These are phyloP conservation scores for Ogataea wickerhamii DNA, from an alignment of 805 yeast genomes.

Conservation along the genomic window DNA sequence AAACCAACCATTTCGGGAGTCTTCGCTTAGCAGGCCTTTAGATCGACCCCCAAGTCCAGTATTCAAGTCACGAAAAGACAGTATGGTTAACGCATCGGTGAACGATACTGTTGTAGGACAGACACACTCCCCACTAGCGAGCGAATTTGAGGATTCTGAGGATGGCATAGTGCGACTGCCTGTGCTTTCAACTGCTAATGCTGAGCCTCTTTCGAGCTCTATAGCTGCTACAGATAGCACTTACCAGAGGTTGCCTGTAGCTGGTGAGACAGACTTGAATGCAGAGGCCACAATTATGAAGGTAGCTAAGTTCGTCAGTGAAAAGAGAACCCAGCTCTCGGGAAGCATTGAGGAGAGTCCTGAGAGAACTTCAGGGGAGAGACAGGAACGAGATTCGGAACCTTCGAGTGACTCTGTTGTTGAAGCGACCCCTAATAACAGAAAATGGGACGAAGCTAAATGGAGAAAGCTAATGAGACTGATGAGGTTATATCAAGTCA, in stretches of 20 bases:
- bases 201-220: background rate
- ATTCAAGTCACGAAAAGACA: background rate
- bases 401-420: background rate
- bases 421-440: background rate
- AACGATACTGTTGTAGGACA: conserved; percentile 1
- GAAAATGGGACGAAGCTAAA: conserved; percentile 21
- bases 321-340: conserved; percentile 10
- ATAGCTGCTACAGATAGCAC: conserved; percentile 9
- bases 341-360: background rate
- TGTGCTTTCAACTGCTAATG: background rate
- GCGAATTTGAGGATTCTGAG: conserved; percentile 24
- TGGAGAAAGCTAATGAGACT: conserved; percentile 25
- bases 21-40: background rate
- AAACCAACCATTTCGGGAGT: background rate
- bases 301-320: conserved; percentile 23
- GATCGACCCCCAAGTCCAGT: conserved; percentile 1
- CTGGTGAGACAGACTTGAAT: conserved; percentile 10
- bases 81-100: background rate
- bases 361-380: background rate
- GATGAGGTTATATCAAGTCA: conserved; percentile 19
- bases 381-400: background rate
- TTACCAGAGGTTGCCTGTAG: conserved; percentile 5
- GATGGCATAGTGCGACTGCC: conserved; percentile 6
- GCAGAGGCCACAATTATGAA: conserved; percentile 25
- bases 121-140: conserved; percentile 2